Evolutionary conservation across 1,139 yeast species (phyloP).

Genomic region (Yamadazyma diospyri): DNA sequence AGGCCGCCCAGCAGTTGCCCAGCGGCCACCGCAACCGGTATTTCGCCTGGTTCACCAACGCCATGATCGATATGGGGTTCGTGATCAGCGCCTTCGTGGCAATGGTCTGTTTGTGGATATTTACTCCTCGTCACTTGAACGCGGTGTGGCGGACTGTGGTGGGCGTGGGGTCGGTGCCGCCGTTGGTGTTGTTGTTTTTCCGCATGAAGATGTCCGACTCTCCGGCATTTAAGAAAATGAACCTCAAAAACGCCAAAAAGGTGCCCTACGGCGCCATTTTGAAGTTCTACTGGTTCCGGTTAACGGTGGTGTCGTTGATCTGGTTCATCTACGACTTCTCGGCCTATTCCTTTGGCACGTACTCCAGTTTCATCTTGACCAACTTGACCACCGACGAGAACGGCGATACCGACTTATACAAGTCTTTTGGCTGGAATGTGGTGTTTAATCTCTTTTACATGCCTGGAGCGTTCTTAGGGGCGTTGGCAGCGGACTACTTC

Average conservation of each 20-base stretch:
- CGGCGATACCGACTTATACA: constrained; percentile 49
- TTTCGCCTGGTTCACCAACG: constrained; percentile 85
- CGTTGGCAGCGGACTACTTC: constrained; percentile 72
- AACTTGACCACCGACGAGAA: constrained; percentile 50
- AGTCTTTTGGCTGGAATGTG: constrained; percentile 89
- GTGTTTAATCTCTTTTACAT: constrained; percentile 83
- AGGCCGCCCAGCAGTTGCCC: constrained; percentile 77
- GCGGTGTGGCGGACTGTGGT: constrained; percentile 92
- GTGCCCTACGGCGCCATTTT: constrained; percentile 68
- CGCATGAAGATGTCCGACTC: constrained; percentile 76
- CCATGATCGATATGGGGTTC: constrained; percentile 85
- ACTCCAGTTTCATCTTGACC: constrained; percentile 64
- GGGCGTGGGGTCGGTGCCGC: constrained; percentile 91
- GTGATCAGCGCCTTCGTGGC: constrained; percentile 85
- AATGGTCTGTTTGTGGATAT: constrained; percentile 81
- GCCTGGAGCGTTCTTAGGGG: constrained; percentile 89
- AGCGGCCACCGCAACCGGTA: constrained; percentile 83
- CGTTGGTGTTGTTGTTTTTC: constrained; percentile 68
- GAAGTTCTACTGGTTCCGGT: constrained; percentile 84
- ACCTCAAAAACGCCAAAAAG: constrained; percentile 55
- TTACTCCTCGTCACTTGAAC: constrained; percentile 61
- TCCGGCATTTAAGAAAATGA: constrained; percentile 63
- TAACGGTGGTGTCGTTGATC: constrained; percentile 63
- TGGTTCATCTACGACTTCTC: constrained; percentile 94
- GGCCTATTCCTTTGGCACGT: constrained; percentile 82